Evolutionary conservation across 2,329 filamentous ascomycete species (phyloP).

Genomic region (Teratosphaeria nubilosa): DNA sequence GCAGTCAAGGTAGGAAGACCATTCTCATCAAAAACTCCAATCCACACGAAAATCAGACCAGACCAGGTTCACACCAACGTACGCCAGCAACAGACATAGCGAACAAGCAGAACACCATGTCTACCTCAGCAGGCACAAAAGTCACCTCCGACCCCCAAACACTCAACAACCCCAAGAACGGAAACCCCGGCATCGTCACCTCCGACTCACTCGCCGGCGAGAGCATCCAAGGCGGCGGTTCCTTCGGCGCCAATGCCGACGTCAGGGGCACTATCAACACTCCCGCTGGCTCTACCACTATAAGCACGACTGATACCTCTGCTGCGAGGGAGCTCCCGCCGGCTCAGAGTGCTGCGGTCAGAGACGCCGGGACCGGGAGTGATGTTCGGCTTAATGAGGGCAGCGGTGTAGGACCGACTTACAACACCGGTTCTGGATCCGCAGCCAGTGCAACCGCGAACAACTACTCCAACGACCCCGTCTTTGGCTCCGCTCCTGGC

Average conservation of each 20-base stretch:
- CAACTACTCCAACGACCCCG: too few species aligned
- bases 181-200: slow-evolving; percentile 54
- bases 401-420: neutral
- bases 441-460: too few species aligned
- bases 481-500: neutral
- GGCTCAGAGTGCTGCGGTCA: slow-evolving; percentile 35
- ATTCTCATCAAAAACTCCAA: neutral
- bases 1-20: neutral
- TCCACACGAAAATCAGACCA: neutral
- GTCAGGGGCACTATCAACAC: slow-evolving; percentile 42
- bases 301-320: slow-evolving; percentile 47
- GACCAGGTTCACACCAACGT: neutral
- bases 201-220: slow-evolving; percentile 68
- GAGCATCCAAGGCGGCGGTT: slow-evolving; percentile 51
- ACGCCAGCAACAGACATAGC: neutral
- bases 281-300: slow-evolving; percentile 42
- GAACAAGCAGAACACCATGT: neutral
- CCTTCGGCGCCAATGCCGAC: slow-evolving; percentile 50
- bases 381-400: neutral
- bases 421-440: neutral
- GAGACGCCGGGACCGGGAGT: slow-evolving; percentile 27
- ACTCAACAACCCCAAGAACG: slow-evolving; percentile 42
- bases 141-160: slow-evolving; percentile 40
- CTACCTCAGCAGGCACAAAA: neutral
- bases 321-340: slow-evolving; percentile 42